A percentile compares a stretch with the other conserved stretches of the same genome.
Conservation (phyloP, 495 filamentous ascomycete species). For the Aspergillus baeticus region DNA sequence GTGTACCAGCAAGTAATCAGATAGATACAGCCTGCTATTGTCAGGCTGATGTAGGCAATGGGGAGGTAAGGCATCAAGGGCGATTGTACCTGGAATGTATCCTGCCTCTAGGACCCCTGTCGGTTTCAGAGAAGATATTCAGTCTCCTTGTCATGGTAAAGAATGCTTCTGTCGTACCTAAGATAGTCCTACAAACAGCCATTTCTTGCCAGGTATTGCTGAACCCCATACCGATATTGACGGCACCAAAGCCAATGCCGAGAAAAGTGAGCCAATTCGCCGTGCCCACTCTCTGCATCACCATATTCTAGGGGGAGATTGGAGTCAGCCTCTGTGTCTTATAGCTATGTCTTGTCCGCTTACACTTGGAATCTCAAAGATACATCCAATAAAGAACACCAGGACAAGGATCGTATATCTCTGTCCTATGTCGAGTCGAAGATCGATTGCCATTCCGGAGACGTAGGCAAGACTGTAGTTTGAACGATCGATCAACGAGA, state of each 20-base stretch:
- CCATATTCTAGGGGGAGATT: conserved; percentile 5
- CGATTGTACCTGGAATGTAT: conserved; percentile 12
- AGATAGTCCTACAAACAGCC: conserved; percentile 7
- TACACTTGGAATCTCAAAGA: conserved; percentile 17
- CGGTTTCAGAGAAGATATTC: not conserved
- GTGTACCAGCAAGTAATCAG: conserved; percentile 20
- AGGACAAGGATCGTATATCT: conserved; percentile 19
- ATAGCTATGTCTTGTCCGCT: not conserved
- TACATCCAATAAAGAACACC: conserved; percentile 17
- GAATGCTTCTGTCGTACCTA: not conserved
- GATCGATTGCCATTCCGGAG: conserved; percentile 16
- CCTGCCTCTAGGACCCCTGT: conserved; percentile 13
- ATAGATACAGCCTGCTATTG: conserved; percentile 12
- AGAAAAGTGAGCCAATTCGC: conserved; percentile 18
- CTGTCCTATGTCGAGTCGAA: conserved; percentile 10
- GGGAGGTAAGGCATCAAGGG: not conserved
- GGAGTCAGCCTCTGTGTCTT: not conserved
- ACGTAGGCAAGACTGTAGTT: conserved; percentile 15
- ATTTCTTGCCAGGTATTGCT: conserved; percentile 9
- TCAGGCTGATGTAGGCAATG: not conserved
- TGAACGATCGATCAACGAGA: conserved; percentile 16
- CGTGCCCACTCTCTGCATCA: conserved; percentile 14
- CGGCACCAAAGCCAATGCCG: conserved; percentile 10
- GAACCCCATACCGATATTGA: conserved; percentile 18
- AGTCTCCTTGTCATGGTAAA: not conserved